Conservation (phyloP, 2,329 filamentous ascomycete species). For the Arthrobotrys entomopaga region DNA sequence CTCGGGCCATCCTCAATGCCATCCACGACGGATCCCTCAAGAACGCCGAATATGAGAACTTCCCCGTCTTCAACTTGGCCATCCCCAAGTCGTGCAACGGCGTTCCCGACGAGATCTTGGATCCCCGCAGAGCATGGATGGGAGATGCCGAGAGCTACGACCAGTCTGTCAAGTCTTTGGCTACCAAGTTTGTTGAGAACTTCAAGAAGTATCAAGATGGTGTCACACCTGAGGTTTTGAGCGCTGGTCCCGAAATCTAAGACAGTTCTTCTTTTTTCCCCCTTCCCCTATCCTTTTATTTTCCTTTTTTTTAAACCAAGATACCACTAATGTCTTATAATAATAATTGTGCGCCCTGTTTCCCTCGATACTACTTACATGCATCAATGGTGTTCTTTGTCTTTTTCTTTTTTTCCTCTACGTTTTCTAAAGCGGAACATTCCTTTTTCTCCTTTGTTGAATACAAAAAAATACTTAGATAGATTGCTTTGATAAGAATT, state of each 20-base stretch:
- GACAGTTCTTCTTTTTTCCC: conserved; percentile 24
- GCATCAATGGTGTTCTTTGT: conserved; percentile 53
- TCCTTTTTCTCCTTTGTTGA: conserved; percentile 26
- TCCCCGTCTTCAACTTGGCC: conserved; percentile 94
- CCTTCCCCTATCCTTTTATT: conserved; percentile 32
- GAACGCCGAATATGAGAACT: conserved; percentile 90
- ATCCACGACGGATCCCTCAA: conserved; percentile 97
- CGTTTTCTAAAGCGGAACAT: conserved; percentile 35
- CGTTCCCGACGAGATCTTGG: conserved; percentile 90
- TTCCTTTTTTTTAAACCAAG: conserved; percentile 55
- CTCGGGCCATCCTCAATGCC: conserved; percentile 94
- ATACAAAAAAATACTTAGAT: conserved; percentile 56
- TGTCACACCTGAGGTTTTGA: conserved; percentile 81
- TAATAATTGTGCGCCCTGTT: conserved; percentile 48
- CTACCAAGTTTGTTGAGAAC: conserved; percentile 90
- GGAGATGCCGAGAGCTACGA: conserved; percentile 80
- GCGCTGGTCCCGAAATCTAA: conserved; percentile 67
- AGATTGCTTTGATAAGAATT: conserved; percentile 52
- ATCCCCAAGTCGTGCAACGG: conserved; percentile 92
- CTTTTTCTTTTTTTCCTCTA: conserved; percentile 23
- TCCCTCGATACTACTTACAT: conserved; percentile 24
- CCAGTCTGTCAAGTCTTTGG: conserved; percentile 89
- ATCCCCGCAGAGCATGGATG: conserved; percentile 93
- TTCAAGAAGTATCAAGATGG: conserved; percentile 94
- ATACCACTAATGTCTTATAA: conserved; percentile 56